phyloP scores from a whole-genome alignment of 306 rosid genomes.

The Quillaja saponaria region DNA sequence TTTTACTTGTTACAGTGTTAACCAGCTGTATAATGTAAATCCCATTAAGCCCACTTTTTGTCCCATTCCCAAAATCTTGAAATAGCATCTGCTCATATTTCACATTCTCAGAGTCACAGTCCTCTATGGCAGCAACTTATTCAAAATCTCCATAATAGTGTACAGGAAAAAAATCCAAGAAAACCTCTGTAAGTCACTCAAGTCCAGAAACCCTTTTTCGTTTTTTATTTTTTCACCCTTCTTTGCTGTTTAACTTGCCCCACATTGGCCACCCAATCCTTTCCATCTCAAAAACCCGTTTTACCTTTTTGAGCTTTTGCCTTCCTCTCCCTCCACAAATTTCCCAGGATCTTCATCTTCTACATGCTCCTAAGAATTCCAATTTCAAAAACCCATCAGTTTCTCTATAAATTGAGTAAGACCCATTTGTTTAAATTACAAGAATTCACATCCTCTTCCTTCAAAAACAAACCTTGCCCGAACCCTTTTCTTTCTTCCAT shows the following conservation, averaged over 20 bases:
- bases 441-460: neutral
- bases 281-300: constrained; percentile 25
- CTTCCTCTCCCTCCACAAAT: constrained; percentile 18
- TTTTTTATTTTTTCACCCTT: constrained; percentile 24
- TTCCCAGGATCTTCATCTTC: neutral
- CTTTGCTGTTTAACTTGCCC: constrained; percentile 46
- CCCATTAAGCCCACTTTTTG: constrained; percentile 23
- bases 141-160: constrained; percentile 33
- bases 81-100: constrained; percentile 28
- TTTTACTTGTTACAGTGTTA: neutral
- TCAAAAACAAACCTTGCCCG: neutral
- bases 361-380: neutral
- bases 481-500: neutral
- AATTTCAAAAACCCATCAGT: neutral
- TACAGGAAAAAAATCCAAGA: constrained; percentile 18
- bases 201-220: constrained; percentile 42
- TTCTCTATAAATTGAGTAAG: constrained; percentile 46
- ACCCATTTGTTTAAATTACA: constrained; percentile 20
- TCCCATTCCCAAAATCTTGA: constrained; percentile 36
- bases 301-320: constrained; percentile 1
- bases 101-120: constrained; percentile 32
- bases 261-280: constrained; percentile 45
- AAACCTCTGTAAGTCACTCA: constrained; percentile 32
- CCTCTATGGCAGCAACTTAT: constrained; percentile 19
- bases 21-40: constrained; percentile 31